Conservation (phyloP, 768 basidiomycete species). For the Boletus sp. region DNA sequence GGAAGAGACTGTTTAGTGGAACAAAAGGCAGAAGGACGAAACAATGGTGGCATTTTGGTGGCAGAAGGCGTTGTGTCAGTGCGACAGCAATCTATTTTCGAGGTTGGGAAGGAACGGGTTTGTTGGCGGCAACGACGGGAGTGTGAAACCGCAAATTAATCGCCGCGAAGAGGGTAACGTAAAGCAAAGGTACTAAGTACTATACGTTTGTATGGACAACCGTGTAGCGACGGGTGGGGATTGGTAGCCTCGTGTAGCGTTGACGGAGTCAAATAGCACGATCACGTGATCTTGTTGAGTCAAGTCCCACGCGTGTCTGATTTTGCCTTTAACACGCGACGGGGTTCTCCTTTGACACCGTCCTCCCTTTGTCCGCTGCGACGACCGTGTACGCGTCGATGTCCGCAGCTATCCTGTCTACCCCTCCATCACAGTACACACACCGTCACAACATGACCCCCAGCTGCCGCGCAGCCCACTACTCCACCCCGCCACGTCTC, state of each 20-base stretch:
- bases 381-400: constrained; percentile 12
- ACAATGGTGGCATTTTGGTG: background rate
- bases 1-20: constrained; percentile 6
- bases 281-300: constrained; percentile 37
- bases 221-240: background rate
- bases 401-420: constrained; percentile 27
- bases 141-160: no score
- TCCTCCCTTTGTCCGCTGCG: constrained; percentile 14
- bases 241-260: constrained; percentile 36
- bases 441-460: constrained; percentile 35
- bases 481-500: constrained; percentile 36
- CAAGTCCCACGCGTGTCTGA: constrained; percentile 28
- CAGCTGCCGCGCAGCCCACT: constrained; percentile 31
- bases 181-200: no score
- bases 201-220: no score
- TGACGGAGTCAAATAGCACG: constrained; percentile 28
- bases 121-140: no score
- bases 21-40: constrained; percentile 8
- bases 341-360: constrained; percentile 8
- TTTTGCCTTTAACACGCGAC: constrained; percentile 32
- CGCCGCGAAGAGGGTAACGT: no score
- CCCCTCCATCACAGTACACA: constrained; percentile 35
- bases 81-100: no score
- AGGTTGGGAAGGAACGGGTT: no score
- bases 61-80: no score